These are phyloP conservation scores for Phanerochaete carnosa DNA, from an alignment of 768 basidiomycete genomes.

Conservation along the genomic window DNA sequence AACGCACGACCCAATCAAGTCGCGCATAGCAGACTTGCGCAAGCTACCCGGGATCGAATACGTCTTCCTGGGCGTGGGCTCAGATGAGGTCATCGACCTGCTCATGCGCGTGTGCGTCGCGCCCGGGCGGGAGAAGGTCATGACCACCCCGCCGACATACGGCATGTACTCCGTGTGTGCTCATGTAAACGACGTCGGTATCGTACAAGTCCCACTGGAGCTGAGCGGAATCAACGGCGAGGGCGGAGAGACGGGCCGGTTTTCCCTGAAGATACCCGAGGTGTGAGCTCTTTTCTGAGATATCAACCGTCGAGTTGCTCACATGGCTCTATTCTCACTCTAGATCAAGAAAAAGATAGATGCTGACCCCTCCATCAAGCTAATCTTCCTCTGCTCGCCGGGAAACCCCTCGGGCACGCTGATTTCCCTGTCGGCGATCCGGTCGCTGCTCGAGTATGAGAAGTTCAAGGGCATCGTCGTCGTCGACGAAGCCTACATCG, in stretches of 20 bases:
- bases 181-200: conserved; percentile 87
- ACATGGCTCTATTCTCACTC: background rate
- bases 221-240: conserved; percentile 59
- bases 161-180: conserved; percentile 97
- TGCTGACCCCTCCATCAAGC: conserved; percentile 75
- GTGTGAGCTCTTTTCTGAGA: conserved; percentile 38
- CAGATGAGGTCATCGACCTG: conserved; percentile 94
- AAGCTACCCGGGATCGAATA: conserved; percentile 54
- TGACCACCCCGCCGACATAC: conserved; percentile 93
- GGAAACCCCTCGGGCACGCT: conserved; percentile 95
- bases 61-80: conserved; percentile 94
- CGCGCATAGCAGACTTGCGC: conserved; percentile 69
- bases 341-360: conserved; percentile 72
- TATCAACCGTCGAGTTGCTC: background rate
- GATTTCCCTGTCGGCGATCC: conserved; percentile 69
- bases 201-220: conserved; percentile 75
- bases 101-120: conserved; percentile 86
- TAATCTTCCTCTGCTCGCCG: conserved; percentile 94
- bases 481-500: conserved; percentile 97
- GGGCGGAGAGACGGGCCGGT: conserved; percentile 67
- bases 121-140: conserved; percentile 76
- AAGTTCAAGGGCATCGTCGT: conserved; percentile 88
- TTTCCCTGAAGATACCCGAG: conserved; percentile 71
- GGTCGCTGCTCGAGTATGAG: conserved; percentile 69
- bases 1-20: conserved; percentile 76